Evolutionary conservation across 2,329 filamentous ascomycete species (phyloP), one percentile per base, ranked within the genome.

Genomic region (Fusarium fracticaudum): DNA sequence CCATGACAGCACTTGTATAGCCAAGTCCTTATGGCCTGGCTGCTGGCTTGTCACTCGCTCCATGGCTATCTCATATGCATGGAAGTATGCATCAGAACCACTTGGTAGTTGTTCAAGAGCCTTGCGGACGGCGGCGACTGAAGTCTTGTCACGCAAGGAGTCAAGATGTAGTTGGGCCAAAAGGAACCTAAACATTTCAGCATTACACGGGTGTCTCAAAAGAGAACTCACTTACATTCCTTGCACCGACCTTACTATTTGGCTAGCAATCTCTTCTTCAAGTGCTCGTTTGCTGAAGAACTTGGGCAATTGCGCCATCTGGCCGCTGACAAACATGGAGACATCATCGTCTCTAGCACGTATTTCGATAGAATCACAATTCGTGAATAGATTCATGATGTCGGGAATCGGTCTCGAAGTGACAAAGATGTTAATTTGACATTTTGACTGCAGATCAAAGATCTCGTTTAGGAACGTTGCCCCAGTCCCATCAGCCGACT

Each of bases 51-150:
- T 45, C 15, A 88, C 86, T 22, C 85, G 76, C 4, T 81, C 38
- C 76, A 88, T 84, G 0, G 83, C 82, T 0, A 83, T 65, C 0
- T 80, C 57, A 47, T 89, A 89, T 0, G 83, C 82, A 6, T 68
- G 5, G 14, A 83, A 74, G 20, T 48, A 66, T 82, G 81, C 15
- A 76, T 79, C 24, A 69, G 60, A 71, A 5, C 80, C 81, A 22
- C 48, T 79, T 0, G 78, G 70, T 18, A 63, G 69, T 0, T 69
- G 72, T 33, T 68, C 13, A 1, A 88, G 67, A 5, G 81, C 77
- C 2, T 29, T 60, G 37, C 69, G 65, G 8, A 88, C 22, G n/a
- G 51, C 44, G 0, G 62, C 59, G 1, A 24, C 22, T 4, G 64
- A 59, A 1, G 13, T 29, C 14, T 68, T 72, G 14, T 54, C 57